These are phyloP conservation scores for Guillardia theta DNA, from an alignment of 78 protist genomes.

Conservation along the genomic window DNA sequence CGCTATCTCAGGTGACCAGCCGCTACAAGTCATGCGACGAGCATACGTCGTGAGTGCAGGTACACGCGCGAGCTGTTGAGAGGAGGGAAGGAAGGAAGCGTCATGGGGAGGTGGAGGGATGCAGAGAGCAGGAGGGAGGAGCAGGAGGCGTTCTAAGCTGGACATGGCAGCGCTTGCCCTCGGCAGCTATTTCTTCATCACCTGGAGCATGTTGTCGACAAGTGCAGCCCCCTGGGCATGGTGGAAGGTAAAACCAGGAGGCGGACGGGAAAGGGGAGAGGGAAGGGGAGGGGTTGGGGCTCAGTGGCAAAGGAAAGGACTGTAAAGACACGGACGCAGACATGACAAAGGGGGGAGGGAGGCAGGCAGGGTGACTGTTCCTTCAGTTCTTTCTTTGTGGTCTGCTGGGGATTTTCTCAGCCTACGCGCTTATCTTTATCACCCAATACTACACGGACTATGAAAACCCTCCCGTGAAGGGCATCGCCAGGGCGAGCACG, in stretches of 20 bases:
- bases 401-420: not conserved
- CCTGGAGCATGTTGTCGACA: constrained; percentile 45
- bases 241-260: no score
- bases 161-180: constrained; percentile 20
- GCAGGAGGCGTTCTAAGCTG: no score
- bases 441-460: constrained; percentile 66
- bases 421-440: constrained; percentile 49
- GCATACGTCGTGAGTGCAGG: not conserved
- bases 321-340: not conserved
- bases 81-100: no score
- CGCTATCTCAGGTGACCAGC: not conserved
- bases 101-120: no score
- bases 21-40: not conserved
- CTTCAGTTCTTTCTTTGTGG: not conserved
- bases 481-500: constrained; percentile 37
- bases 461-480: constrained; percentile 45
- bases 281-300: no score
- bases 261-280: no score
- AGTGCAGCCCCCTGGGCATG: constrained; percentile 38
- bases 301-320: no score
- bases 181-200: not conserved
- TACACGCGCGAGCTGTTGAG: no score
- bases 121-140: no score
- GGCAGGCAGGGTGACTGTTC: not conserved
- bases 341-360: not conserved